Base-by-base conservation (phyloP, 202 grass and related monocot species). In the Carex arenaria region DNA sequence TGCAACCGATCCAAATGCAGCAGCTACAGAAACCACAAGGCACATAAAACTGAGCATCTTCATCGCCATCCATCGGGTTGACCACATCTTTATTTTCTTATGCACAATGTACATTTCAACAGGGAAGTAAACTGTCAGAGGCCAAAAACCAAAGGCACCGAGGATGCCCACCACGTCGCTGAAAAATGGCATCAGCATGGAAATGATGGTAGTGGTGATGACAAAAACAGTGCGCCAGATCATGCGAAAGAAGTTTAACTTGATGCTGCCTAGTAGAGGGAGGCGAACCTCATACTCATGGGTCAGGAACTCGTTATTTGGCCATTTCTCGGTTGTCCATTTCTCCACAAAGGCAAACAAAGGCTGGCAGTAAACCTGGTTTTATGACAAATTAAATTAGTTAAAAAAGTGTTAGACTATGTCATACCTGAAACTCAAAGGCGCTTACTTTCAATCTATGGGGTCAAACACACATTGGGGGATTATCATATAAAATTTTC, bases 131-230 rank as follows among this genome's bases (percentile, higher is more conserved):
- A 89, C 87, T 4, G 87, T 89, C 61, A 89, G 87, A 10, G 87
- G 87, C 87, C 87, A 89, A 77, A 89, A 89, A 17, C 88, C 88
- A 2, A 90, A 82, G 15, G 88, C 86, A 11, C 91, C 91, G 7
- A 93, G 88, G 81, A 93, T 87, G 43, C 88, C 88, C 2, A 93
- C 88, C 15, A 93, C 86, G 18, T 89, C 91, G 78, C 90, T 93
- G 86, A 93, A 90, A 82, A 93, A 93, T 7, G 88, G 91, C 84
- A 93, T 82, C 45, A 90, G 86, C 88, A 93, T 93, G 55, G 91
- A 88, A 34, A 93, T 84, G 76, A 88, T 14, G 34, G 91, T 90
- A 61, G 88, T 90, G 11, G 81, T 57, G 22, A 88, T 85, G 30
- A 93, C 91, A 60, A 93, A 93, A 62, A 80, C 23, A 26, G 86